Base-by-base conservation (phyloP, 352 stramenopile genomes). In the Phytophthora agathidicida region DNA sequence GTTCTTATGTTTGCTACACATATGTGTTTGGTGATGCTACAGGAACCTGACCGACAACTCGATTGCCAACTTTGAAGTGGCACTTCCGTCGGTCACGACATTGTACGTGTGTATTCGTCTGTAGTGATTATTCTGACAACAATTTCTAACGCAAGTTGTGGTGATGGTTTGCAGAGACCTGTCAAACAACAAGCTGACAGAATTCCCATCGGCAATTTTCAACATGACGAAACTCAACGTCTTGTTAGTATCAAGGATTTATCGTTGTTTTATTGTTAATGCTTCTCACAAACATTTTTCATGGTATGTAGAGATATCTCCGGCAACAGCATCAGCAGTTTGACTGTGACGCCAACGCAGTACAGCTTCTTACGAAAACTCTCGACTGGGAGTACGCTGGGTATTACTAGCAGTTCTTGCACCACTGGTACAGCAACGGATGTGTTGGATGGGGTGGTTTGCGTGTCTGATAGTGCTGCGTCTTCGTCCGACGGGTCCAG, bases 181-280 rank as follows among this genome's bases (percentile, higher is more conserved):
- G 36, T 73, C 68, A 3, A 27, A 66, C 59, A 92, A 92, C 33
- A 61, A 64, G 17, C 39, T 92, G 53, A 80, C 71, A 0, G 69
- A 62, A 8, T 92, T 92, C 50, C 68, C 77, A 11, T 68, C 49
- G 5, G 60, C 45, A 3, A 73, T 92, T 7, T 92, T 90, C 65
- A 83, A 84, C 50, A 89, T 90, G 77, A 71, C 69, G 9, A 80
- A 84, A 49, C 80, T 92, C 55, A 83, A 71, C 6, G 62, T 72
- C n/a, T 45, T 92, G 80, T 89, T 55, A 47, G 78, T 77, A 22
- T 5, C 7, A 27, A 45, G 1, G 6, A 35, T 19, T 53, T 13
- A 19, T 3, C 11, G 35, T 7, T 10, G 8, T 44, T 24, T 9
- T 46, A 33, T 35, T 17, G 17, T 61, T 13, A 26, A 28, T 26